Evolutionary conservation across 2,329 filamentous ascomycete species (phyloP).

Genomic region (Aspergillus sp.): DNA sequence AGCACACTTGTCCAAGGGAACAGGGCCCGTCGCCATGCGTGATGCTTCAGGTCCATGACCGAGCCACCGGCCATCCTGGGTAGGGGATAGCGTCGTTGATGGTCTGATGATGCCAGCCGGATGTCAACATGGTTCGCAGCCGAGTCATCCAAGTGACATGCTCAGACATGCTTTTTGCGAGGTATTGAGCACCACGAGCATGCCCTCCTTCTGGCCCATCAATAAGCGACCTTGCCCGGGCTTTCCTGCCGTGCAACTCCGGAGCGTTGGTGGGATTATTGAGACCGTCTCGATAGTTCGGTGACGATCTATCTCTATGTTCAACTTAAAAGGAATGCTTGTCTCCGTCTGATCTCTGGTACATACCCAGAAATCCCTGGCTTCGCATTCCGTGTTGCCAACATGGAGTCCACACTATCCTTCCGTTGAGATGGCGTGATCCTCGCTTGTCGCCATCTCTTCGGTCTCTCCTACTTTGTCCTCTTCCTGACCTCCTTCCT

Average conservation of each 20-base stretch:
- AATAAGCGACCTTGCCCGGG: neutral
- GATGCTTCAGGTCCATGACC: neutral
- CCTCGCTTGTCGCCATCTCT: constrained; percentile 10
- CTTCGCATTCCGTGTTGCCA: neutral
- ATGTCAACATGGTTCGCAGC: neutral
- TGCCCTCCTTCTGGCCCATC: neutral
- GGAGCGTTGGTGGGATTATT: neutral
- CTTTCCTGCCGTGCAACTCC: neutral
- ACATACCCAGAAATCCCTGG: neutral
- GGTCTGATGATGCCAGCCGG: neutral
- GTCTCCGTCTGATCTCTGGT: neutral
- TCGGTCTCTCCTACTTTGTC: constrained; percentile 8
- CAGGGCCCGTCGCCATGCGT: constrained; percentile 1
- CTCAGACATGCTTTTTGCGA: neutral
- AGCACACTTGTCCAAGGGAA: constrained; percentile 16
- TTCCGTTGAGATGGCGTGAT: constrained; percentile 11
- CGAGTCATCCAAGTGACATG: neutral
- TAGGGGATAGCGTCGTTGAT: neutral
- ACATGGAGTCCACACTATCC: constrained; percentile 3
- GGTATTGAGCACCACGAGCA: neutral
- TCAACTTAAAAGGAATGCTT: neutral
- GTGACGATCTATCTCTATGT: neutral
- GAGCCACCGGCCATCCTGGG: neutral
- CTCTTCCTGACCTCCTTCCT: too few relatives aligned
- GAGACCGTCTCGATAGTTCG: neutral